Evolutionary conservation across 768 basidiomycete species (phyloP).

Genomic region (Suillus sp.): DNA sequence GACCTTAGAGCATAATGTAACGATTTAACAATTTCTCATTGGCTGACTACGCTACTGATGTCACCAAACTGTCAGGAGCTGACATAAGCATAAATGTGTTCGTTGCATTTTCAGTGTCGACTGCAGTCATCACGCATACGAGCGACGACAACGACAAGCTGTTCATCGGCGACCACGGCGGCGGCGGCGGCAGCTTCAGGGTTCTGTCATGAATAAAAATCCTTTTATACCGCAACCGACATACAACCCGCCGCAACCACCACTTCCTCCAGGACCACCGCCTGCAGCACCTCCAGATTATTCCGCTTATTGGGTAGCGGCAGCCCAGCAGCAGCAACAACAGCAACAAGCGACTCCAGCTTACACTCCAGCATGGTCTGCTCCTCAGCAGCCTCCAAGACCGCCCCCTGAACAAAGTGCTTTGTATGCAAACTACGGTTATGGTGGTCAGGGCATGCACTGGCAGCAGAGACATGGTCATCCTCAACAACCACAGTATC

Average conservation of each 20-base stretch:
- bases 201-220: conserved; percentile 75
- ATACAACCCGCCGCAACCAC: conserved; percentile 73
- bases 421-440: conserved; percentile 90
- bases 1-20: no score
- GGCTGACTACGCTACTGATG: no score
- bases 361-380: conserved; percentile 68
- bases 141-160: conserved; percentile 22
- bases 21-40: no score
- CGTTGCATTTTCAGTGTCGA: conserved; percentile 7
- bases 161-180: conserved; percentile 16
- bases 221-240: conserved; percentile 73
- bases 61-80: background rate
- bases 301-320: conserved; percentile 74
- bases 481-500: conserved; percentile 51
- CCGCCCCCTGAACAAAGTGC: conserved; percentile 80
- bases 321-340: conserved; percentile 50
- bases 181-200: conserved; percentile 4
- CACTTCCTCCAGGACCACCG: conserved; percentile 78
- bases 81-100: conserved; percentile 6
- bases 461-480: conserved; percentile 74
- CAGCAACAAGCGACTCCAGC: conserved; percentile 54
- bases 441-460: conserved; percentile 65
- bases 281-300: conserved; percentile 77
- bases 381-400: conserved; percentile 61
- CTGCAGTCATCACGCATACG: background rate